These are phyloP conservation scores for Thalassiosira oceanica DNA, from an alignment of 352 stramenopile species.

Conservation along the genomic window DNA sequence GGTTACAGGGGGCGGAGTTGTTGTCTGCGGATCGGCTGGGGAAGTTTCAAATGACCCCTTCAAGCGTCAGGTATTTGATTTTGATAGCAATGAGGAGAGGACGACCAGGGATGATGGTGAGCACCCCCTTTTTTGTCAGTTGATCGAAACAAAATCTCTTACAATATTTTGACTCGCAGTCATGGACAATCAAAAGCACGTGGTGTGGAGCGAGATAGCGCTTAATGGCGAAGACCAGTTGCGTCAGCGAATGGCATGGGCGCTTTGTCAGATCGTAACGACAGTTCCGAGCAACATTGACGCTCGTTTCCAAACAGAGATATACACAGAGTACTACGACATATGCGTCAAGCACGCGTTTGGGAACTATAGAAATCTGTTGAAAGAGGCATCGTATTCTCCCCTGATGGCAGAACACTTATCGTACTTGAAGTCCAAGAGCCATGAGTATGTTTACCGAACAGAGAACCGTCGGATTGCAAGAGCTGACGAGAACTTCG, in stretches of 20 bases:
- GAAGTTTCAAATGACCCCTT: slow-evolving; percentile 52
- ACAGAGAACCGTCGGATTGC: slow-evolving; percentile 32
- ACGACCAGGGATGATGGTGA: not conserved
- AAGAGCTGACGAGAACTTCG: slow-evolving; percentile 66
- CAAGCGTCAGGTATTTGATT: slow-evolving; percentile 40
- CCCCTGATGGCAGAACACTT: slow-evolving; percentile 79
- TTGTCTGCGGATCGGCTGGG: slow-evolving; percentile 59
- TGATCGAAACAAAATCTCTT: too few relatives aligned
- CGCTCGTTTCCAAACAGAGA: slow-evolving; percentile 49
- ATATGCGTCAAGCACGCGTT: slow-evolving; percentile 80
- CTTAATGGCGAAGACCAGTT: slow-evolving; percentile 67
- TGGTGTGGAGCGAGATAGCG: slow-evolving; percentile 26
- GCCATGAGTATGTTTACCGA: slow-evolving; percentile 44
- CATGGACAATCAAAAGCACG: slow-evolving; percentile 31
- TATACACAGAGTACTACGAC: slow-evolving; percentile 77
- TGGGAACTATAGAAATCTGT: slow-evolving; percentile 76
- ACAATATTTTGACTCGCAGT: too few relatives aligned
- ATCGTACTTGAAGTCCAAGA: slow-evolving; percentile 65
- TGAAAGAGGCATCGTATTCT: slow-evolving; percentile 74
- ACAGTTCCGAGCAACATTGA: slow-evolving; percentile 24
- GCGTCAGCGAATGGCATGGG: slow-evolving; percentile 78
- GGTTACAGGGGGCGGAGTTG: slow-evolving; percentile 18
- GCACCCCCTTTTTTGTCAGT: too few relatives aligned
- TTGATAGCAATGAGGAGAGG: not conserved
- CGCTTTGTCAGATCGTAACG: slow-evolving; percentile 70